These are phyloP conservation scores for Botrytis elliptica DNA, from an alignment of 2,329 filamentous ascomycete genomes.

Conservation along the genomic window DNA sequence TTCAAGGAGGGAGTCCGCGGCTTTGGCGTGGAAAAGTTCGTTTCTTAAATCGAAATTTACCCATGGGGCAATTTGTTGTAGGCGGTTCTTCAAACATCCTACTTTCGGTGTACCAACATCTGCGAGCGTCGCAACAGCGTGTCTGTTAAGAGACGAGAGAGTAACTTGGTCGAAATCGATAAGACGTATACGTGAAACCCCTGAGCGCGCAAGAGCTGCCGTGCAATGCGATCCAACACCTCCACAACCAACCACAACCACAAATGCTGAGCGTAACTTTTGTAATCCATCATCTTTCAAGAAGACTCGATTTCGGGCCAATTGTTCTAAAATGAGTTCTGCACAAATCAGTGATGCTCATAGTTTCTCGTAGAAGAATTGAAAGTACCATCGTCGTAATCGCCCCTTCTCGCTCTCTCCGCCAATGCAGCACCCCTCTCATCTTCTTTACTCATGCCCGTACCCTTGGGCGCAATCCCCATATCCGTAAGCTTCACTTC, in stretches of 20 bases:
- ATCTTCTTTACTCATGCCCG: constrained; percentile 56
- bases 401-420: constrained; percentile 58
- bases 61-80: constrained; percentile 90
- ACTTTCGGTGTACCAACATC: constrained; percentile 95
- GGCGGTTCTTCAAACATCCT: constrained; percentile 71
- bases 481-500: constrained; percentile 50
- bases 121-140: constrained; percentile 88
- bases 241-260: constrained; percentile 89
- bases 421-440: constrained; percentile 58
- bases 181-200: constrained; percentile 81
- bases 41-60: constrained; percentile 82
- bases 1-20: constrained; percentile 65
- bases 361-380: not conserved
- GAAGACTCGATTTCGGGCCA: constrained; percentile 90
- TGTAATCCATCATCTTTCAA: constrained; percentile 77
- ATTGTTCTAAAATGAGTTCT: constrained; percentile 90
- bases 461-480: constrained; percentile 40
- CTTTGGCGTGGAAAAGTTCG: constrained; percentile 73
- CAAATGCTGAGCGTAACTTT: constrained; percentile 76
- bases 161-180: constrained; percentile 98
- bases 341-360: constrained; percentile 21
- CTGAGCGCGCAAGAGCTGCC: constrained; percentile 82
- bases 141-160: constrained; percentile 89
- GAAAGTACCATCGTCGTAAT: constrained; percentile 55
- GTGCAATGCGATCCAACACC: constrained; percentile 93